Percentiles rank a stretch among this genome's conserved stretches.
Conservation (phyloP, 305 asterid species). For the Fraxinus sp. region DNA sequence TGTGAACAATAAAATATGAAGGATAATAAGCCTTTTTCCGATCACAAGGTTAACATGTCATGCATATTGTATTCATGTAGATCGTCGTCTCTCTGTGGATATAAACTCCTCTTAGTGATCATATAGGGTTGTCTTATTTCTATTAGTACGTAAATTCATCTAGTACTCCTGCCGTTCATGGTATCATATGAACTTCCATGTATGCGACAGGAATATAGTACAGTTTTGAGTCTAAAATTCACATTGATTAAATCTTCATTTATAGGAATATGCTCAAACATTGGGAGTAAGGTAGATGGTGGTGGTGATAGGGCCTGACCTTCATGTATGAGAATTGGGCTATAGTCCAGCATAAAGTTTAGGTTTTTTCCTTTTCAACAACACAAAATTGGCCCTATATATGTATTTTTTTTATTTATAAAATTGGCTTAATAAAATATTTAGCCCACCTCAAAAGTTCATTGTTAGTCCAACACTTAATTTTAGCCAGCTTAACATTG, state of each 20-base stretch:
- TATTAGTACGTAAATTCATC: background rate
- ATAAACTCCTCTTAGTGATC: background rate
- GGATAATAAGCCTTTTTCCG: background rate
- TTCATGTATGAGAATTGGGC: background rate
- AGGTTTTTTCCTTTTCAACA: background rate
- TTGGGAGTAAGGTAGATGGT: background rate
- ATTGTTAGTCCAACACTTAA: background rate
- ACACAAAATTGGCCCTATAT: background rate
- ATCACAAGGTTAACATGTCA: background rate
- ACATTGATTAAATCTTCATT: background rate
- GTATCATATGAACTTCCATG: background rate
- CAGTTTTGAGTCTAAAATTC: background rate
- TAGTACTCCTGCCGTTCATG: background rate
- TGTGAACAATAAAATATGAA: background rate
- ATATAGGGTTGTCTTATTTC: background rate
- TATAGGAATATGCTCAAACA: background rate
- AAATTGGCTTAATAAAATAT: background rate
- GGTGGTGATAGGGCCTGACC: background rate
- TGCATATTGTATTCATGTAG: background rate
- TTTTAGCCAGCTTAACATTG: background rate
- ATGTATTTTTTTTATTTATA: too few relatives aligned
- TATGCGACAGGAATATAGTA: background rate
- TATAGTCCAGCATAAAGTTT: background rate
- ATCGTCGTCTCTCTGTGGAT: background rate
- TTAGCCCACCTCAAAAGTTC: background rate